These are phyloP conservation scores for Alternaria novae-zelandiae DNA, from an alignment of 2,329 filamentous ascomycete genomes.

Conservation along the genomic window DNA sequence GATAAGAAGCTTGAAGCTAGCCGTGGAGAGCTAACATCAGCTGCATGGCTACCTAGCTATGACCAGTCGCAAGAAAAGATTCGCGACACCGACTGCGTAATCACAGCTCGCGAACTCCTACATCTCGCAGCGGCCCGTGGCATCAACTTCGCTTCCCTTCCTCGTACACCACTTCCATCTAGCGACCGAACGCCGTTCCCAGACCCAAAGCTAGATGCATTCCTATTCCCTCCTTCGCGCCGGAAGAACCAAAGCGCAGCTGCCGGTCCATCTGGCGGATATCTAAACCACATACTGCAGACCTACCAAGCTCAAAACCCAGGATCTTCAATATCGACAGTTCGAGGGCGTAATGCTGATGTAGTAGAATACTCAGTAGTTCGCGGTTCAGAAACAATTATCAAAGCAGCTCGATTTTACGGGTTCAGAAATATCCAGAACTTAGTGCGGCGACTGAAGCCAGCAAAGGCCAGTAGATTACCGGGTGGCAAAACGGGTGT, in stretches of 20 bases:
- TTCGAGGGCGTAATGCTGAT: conserved; percentile 85
- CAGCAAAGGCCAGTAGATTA: conserved; percentile 69
- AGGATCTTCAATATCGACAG: conserved; percentile 72
- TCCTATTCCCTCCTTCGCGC: conserved; percentile 68
- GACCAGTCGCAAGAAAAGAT: conserved; percentile 51
- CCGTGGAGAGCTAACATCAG: conserved; percentile 86
- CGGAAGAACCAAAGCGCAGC: conserved; percentile 54
- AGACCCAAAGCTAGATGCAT: conserved; percentile 71
- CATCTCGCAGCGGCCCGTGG: conserved; percentile 84
- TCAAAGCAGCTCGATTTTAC: conserved; percentile 77
- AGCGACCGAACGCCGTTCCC: conserved; percentile 68
- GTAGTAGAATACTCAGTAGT: conserved; percentile 83
- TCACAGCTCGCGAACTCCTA: conserved; percentile 92
- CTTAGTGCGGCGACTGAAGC: conserved; percentile 88
- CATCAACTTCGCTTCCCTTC: conserved; percentile 75
- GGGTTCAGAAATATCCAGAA: conserved; percentile 99
- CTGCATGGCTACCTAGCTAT: conserved; percentile 64
- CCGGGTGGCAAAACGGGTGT: conserved; percentile 43
- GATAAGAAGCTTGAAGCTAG: conserved; percentile 99
- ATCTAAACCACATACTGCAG: conserved; percentile 82
- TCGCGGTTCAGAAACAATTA: conserved; percentile 51
- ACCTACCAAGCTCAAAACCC: conserved; percentile 74
- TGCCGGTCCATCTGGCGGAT: conserved; percentile 85
- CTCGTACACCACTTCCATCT: conserved; percentile 61
- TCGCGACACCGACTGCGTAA: conserved; percentile 95